Percentiles rank a stretch among this genome's conserved stretches.
phyloP scores from a whole-genome alignment of 768 basidiomycete genomes.

The Sarcodon sp. region DNA sequence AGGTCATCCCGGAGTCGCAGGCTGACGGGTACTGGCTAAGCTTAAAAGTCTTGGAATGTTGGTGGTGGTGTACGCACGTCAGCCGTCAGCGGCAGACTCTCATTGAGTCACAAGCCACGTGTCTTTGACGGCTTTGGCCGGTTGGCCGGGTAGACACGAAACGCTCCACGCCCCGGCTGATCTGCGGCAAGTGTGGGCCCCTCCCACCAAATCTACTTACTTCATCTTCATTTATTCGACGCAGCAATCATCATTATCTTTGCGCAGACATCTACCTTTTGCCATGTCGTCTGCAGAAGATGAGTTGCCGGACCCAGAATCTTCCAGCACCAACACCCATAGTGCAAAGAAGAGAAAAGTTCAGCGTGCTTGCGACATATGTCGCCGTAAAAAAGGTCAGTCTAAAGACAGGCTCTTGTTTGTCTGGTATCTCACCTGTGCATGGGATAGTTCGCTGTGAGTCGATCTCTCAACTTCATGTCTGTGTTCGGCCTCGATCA shows the following conservation, averaged over 20 bases:
- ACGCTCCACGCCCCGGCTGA: too few relatives aligned
- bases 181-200: neutral
- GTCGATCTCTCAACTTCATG: constrained; percentile 8
- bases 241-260: neutral
- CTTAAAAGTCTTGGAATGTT: too few relatives aligned
- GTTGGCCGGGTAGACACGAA: too few relatives aligned
- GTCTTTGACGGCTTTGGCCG: too few relatives aligned
- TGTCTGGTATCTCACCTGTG: neutral
- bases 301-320: constrained; percentile 36
- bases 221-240: too few relatives aligned
- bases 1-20: too few relatives aligned
- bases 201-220: too few relatives aligned
- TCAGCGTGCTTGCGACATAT: constrained; percentile 73
- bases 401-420: constrained; percentile 6
- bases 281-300: constrained; percentile 58
- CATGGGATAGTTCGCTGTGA: constrained; percentile 45
- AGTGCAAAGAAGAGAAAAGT: constrained; percentile 56
- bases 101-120: too few relatives aligned
- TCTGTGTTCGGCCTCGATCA: neutral
- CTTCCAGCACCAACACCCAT: constrained; percentile 13
- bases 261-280: neutral
- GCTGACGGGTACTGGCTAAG: too few relatives aligned
- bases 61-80: too few relatives aligned
- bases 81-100: too few relatives aligned
- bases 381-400: constrained; percentile 74